These are phyloP conservation scores for Pythium sukuiense DNA, from an alignment of 352 stramenopile species.

Conservation along the genomic window DNA sequence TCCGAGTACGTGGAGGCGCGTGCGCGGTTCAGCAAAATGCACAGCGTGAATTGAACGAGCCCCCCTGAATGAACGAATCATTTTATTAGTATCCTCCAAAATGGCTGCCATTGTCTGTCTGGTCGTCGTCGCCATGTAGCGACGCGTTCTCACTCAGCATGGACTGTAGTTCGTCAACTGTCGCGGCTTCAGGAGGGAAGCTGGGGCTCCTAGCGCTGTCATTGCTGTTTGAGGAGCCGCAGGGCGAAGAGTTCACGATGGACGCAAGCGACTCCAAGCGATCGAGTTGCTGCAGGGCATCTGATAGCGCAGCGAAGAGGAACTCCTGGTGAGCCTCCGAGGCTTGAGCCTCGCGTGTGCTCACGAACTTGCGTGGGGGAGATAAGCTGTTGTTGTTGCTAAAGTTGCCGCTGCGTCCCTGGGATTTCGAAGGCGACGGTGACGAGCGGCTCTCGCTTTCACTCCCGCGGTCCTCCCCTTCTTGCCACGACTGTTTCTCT, in stretches of 20 bases:
- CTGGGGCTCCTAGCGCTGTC: neutral
- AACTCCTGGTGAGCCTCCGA: slow-evolving; percentile 61
- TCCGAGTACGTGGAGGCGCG: slow-evolving; percentile 88
- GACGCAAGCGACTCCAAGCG: slow-evolving; percentile 50
- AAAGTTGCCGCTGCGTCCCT: neutral
- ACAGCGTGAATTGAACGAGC: slow-evolving; percentile 68
- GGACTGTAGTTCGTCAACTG: slow-evolving; percentile 23
- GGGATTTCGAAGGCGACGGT: slow-evolving; percentile 9
- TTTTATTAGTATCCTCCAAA: slow-evolving; percentile 5
- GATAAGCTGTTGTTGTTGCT: slow-evolving; percentile 23
- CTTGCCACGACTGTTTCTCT: neutral
- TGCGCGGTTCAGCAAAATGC: slow-evolving; percentile 88
- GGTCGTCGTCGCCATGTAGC: slow-evolving; percentile 4
- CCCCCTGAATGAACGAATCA: neutral
- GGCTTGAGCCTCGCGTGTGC: slow-evolving; percentile 47
- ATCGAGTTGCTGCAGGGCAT: slow-evolving; percentile 63
- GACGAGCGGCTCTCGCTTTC: neutral
- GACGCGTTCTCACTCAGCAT: slow-evolving; percentile 31
- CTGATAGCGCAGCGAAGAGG: slow-evolving; percentile 55
- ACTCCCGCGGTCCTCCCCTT: neutral
- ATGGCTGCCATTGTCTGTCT: neutral
- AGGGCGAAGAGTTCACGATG: slow-evolving; percentile 20
- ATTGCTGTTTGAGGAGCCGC: neutral
- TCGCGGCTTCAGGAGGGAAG: neutral
- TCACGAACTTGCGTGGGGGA: slow-evolving; percentile 37